These are phyloP conservation scores for Helminthosporium solani DNA, from an alignment of 2,329 filamentous ascomycete genomes.

Conservation along the genomic window DNA sequence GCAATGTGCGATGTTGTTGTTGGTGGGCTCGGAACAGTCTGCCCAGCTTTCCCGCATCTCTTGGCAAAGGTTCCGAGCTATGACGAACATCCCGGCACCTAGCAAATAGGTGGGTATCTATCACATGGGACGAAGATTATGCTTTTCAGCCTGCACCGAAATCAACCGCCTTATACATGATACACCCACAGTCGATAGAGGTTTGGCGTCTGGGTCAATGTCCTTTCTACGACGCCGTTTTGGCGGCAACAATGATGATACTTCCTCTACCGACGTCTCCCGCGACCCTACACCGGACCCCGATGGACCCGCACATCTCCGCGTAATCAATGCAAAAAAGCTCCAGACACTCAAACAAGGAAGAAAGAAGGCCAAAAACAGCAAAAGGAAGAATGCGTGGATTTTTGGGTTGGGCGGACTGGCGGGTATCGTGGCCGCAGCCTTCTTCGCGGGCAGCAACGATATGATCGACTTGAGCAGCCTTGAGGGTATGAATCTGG, in stretches of 20 bases:
- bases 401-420: conserved; percentile 86
- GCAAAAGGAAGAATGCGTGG: conserved; percentile 73
- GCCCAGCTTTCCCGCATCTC: background rate
- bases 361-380: conserved; percentile 39
- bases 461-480: conserved; percentile 85
- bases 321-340: conserved; percentile 54
- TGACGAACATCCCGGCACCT: conserved; percentile 17
- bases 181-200: no score
- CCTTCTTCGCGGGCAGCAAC: conserved; percentile 85
- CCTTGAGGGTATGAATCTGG: conserved; percentile 70
- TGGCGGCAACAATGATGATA: conserved; percentile 21
- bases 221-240: conserved; percentile 42
- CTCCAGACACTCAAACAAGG: conserved; percentile 49
- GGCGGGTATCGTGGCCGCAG: conserved; percentile 85
- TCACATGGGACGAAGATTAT: background rate
- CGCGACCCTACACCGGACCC: conserved; percentile 41
- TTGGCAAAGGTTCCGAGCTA: conserved; percentile 1
- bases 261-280: conserved; percentile 15
- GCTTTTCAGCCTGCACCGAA: no score
- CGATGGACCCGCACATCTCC: conserved; percentile 47
- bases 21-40: conserved; percentile 2
- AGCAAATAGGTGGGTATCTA: background rate
- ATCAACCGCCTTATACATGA: no score
- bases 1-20: background rate
- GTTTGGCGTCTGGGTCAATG: conserved; percentile 21